A percentile compares a stretch with the other conserved stretches of the same genome.
Conservation (phyloP, 2,329 filamentous ascomycete species). For the Exutisphaerella laricina region DNA sequence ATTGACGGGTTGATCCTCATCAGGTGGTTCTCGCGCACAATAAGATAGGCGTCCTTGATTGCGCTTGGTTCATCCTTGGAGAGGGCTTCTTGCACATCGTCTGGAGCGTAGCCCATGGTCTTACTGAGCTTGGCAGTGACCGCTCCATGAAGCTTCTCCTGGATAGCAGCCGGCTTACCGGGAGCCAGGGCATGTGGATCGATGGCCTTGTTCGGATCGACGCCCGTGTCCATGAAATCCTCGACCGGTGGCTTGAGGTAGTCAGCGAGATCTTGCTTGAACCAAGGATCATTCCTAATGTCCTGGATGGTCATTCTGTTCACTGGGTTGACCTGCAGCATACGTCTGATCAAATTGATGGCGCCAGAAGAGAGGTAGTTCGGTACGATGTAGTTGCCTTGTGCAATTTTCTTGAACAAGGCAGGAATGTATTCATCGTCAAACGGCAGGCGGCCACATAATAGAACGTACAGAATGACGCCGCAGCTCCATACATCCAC, state of each 20-base stretch:
- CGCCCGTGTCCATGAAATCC: constrained; percentile 89
- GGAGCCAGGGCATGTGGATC: constrained; percentile 75
- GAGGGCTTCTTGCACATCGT: constrained; percentile 90
- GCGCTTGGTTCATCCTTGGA: constrained; percentile 89
- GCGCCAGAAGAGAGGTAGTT: constrained; percentile 85
- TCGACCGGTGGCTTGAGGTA: constrained; percentile 85
- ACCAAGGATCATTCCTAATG: constrained; percentile 92
- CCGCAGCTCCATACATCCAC: constrained; percentile 95
- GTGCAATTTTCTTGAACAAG: constrained; percentile 94
- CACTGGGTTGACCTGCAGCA: constrained; percentile 93
- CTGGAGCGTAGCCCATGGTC: constrained; percentile 95
- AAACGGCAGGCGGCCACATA: constrained; percentile 73
- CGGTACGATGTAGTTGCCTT: constrained; percentile 87
- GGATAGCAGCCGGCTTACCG: constrained; percentile 68
- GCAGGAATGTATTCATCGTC: constrained; percentile 98
- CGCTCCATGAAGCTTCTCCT: constrained; percentile 84
- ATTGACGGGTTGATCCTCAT: constrained; percentile 79
- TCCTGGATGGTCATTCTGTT: constrained; percentile 91
- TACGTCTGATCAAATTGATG: constrained; percentile 75
- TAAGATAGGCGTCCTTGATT: constrained; percentile 98
- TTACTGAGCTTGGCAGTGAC: constrained; percentile 95
- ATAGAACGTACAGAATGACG: constrained; percentile 60
- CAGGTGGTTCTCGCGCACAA: constrained; percentile 93
- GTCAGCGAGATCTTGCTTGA: constrained; percentile 74
- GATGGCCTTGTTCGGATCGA: constrained; percentile 87